Percentiles rank a stretch among this genome's conserved stretches.
phyloP scores from a whole-genome alignment of 1,139 yeast species.

The Meyerozyma guilliermondii region DNA sequence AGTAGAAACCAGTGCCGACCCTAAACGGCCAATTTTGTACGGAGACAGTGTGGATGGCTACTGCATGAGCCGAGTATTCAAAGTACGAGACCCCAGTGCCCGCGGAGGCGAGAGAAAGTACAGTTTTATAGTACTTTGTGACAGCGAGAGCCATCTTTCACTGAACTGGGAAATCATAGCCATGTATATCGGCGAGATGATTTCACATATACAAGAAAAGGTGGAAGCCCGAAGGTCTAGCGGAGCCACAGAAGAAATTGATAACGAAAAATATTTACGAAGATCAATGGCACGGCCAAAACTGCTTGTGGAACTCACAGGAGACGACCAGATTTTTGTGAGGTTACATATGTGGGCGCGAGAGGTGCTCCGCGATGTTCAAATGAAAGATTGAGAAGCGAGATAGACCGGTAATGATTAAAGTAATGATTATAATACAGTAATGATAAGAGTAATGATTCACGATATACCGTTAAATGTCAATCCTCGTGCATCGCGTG shows the following conservation, averaged over 20 bases:
- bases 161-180: slow-evolving; percentile 55
- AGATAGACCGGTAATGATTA: no score
- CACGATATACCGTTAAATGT: not conserved
- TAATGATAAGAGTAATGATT: not conserved
- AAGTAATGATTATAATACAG: no score
- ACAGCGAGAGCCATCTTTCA: slow-evolving; percentile 48
- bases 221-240: slow-evolving; percentile 24
- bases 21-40: slow-evolving; percentile 61
- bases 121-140: slow-evolving; percentile 58
- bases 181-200: slow-evolving; percentile 47
- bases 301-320: slow-evolving; percentile 54
- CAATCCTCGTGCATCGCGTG: no score
- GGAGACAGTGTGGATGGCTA: slow-evolving; percentile 69
- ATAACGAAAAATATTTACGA: slow-evolving; percentile 51
- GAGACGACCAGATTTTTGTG: slow-evolving; percentile 55
- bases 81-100: slow-evolving; percentile 63
- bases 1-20: slow-evolving; percentile 67
- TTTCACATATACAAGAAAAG: slow-evolving; percentile 41
- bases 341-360: slow-evolving; percentile 66
- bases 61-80: slow-evolving; percentile 62
- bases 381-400: no score
- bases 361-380: slow-evolving; percentile 36
- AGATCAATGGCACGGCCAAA: slow-evolving; percentile 50
- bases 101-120: slow-evolving; percentile 78
- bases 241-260: slow-evolving; percentile 21